phyloP scores from a whole-genome alignment of 305 asterid genomes.

The Coffea humblotiana region DNA sequence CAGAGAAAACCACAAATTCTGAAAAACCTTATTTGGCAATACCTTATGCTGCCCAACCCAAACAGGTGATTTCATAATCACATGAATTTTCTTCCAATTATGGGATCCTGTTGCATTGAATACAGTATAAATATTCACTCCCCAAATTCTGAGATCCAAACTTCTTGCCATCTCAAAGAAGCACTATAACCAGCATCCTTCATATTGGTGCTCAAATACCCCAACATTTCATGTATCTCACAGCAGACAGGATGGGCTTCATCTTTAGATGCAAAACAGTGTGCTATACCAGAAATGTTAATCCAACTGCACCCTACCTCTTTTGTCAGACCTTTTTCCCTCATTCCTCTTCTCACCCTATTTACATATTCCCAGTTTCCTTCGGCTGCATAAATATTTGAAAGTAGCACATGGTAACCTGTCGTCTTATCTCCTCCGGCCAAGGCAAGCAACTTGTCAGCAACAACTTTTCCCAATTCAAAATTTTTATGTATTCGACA shows the following conservation, averaged over 20 bases:
- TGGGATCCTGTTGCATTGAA: not conserved
- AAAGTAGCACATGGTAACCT: conserved; percentile 79
- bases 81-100: not conserved
- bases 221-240: conserved; percentile 52
- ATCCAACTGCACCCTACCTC: conserved; percentile 98
- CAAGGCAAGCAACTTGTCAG: conserved; percentile 58
- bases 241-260: conserved; percentile 44
- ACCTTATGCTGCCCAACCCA: conserved; percentile 12
- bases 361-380: conserved; percentile 74
- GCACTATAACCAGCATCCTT: conserved; percentile 54
- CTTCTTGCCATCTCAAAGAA: conserved; percentile 33
- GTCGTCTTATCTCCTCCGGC: conserved; percentile 43
- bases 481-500: conserved; percentile 65
- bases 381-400: conserved; percentile 83
- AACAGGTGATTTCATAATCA: not conserved
- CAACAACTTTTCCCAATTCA: conserved; percentile 78
- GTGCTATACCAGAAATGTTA: conserved; percentile 48
- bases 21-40: not conserved
- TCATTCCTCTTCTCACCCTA: conserved; percentile 61
- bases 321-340: conserved; percentile 55
- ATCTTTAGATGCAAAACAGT: conserved; percentile 60
- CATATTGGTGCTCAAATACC: conserved; percentile 51
- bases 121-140: conserved; percentile 12
- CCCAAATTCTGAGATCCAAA: conserved; percentile 30
- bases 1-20: conserved; percentile 7